phyloP scores from a whole-genome alignment of 192 early-diverging fungal species.

The Podochytrium sp. region DNA sequence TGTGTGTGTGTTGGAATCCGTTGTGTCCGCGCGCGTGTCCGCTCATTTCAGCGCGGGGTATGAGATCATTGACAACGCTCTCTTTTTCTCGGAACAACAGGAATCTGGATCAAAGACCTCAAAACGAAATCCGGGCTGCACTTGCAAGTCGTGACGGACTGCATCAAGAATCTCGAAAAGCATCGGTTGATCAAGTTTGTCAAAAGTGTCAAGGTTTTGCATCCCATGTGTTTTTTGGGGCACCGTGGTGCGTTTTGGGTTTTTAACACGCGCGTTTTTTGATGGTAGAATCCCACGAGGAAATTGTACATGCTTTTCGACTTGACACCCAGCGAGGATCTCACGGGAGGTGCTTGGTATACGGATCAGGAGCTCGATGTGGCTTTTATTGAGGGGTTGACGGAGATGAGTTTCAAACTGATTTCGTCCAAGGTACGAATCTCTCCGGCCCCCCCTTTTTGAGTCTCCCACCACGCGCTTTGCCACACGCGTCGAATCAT shows the following conservation, averaged over 20 bases:
- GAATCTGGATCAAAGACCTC: slow-evolving; percentile 83
- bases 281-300: slow-evolving; percentile 74
- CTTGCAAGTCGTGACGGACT: slow-evolving; percentile 72
- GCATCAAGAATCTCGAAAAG: slow-evolving; percentile 80
- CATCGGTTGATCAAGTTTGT: slow-evolving; percentile 81
- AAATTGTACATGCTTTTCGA: slow-evolving; percentile 91
- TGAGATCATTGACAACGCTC: slow-evolving; percentile 1
- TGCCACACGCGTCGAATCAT: no score
- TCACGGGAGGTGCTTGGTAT: slow-evolving; percentile 93
- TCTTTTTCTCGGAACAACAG: slow-evolving; percentile 41
- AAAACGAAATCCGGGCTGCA: slow-evolving; percentile 81
- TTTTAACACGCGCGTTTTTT: slow-evolving; percentile 5
- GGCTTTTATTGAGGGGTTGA: slow-evolving; percentile 85
- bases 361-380: slow-evolving; percentile 90
- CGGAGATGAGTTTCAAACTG: slow-evolving; percentile 71
- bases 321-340: slow-evolving; percentile 78
- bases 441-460: background rate
- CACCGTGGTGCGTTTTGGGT: background rate
- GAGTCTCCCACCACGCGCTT: background rate
- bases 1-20: background rate
- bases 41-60: background rate
- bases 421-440: slow-evolving; percentile 53
- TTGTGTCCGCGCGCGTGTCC: no score
- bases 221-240: background rate
- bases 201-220: slow-evolving; percentile 81